These are phyloP conservation scores for Mallotus repandus DNA, from an alignment of 441 rosid species.

Conservation along the genomic window DNA sequence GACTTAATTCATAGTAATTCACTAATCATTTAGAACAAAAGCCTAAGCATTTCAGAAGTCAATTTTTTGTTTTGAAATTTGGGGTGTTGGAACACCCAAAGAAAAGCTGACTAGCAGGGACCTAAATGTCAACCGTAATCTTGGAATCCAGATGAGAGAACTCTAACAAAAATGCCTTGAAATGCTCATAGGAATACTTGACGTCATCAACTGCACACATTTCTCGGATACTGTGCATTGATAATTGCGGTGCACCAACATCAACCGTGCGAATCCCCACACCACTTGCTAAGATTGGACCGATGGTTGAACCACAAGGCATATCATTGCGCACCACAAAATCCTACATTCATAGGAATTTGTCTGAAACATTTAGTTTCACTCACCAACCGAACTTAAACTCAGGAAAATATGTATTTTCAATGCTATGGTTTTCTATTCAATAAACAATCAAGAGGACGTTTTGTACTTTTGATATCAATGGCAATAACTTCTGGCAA, in stretches of 20 bases:
- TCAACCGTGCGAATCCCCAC: conserved; percentile 95
- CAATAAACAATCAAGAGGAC: no score
- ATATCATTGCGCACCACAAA: conserved; percentile 96
- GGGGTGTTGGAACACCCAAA: neutral
- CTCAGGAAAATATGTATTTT: no score
- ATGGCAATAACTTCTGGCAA: neutral
- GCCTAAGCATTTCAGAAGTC: neutral
- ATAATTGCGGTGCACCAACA: conserved; percentile 93
- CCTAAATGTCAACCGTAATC: conserved; percentile 62
- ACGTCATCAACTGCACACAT: conserved; percentile 95
- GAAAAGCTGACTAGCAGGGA: neutral
- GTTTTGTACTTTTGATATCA: no score
- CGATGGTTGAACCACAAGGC: conserved; percentile 94
- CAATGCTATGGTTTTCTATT: neutral
- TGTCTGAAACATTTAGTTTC: conserved; percentile 6
- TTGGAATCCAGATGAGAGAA: conserved; percentile 64
- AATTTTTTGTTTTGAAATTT: no score
- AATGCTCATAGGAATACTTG: conserved; percentile 73
- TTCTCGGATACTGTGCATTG: conserved; percentile 98
- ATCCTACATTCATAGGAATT: conserved; percentile 48
- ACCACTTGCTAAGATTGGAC: conserved; percentile 93
- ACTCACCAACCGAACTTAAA: neutral
- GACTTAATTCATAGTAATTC: neutral
- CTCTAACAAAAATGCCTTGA: conserved; percentile 84
- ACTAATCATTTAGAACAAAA: neutral